These are phyloP conservation scores for Filobasidium wieringae DNA, from an alignment of 768 basidiomycete species.

Conservation along the genomic window DNA sequence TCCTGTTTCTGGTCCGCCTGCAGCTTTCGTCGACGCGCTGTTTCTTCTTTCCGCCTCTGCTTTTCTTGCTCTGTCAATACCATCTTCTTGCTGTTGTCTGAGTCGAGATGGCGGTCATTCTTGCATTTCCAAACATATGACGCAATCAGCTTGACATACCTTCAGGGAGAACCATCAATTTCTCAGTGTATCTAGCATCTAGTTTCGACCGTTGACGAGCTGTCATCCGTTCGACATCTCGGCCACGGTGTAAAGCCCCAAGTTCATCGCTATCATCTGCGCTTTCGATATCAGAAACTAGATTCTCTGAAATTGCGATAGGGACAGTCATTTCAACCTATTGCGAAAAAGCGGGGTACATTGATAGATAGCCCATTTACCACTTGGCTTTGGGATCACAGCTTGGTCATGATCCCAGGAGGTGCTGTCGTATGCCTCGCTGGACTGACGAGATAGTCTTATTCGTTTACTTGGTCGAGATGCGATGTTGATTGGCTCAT, in stretches of 20 bases:
- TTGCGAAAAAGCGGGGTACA: background rate
- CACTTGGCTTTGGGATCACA: background rate
- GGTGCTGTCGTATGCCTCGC: too few relatives aligned
- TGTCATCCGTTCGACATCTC: constrained; percentile 18
- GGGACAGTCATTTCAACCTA: background rate
- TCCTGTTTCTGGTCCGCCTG: constrained; percentile 36
- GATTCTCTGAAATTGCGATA: background rate
- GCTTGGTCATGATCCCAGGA: too few relatives aligned
- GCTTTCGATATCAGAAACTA: background rate
- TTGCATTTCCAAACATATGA: background rate
- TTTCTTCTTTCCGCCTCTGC: constrained; percentile 29
- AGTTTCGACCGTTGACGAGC: constrained; percentile 33
- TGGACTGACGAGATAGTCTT: too few relatives aligned
- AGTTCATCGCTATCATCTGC: constrained; percentile 2
- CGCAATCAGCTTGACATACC: constrained; percentile 16
- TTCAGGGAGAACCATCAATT: constrained; percentile 26
- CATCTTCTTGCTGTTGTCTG: constrained; percentile 20
- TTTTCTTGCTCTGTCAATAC: constrained; percentile 34
- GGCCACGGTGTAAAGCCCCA: background rate
- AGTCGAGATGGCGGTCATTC: background rate
- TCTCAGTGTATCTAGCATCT: constrained; percentile 28
- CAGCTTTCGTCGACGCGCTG: constrained; percentile 31
- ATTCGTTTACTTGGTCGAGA: too few relatives aligned
- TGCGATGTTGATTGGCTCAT: too few relatives aligned
- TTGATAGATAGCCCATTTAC: background rate